Percentiles rank a stretch among this genome's conserved stretches.
Conservation (phyloP, 2,329 filamentous ascomycete genomes). For the Aspergillus eucalypticola region DNA sequence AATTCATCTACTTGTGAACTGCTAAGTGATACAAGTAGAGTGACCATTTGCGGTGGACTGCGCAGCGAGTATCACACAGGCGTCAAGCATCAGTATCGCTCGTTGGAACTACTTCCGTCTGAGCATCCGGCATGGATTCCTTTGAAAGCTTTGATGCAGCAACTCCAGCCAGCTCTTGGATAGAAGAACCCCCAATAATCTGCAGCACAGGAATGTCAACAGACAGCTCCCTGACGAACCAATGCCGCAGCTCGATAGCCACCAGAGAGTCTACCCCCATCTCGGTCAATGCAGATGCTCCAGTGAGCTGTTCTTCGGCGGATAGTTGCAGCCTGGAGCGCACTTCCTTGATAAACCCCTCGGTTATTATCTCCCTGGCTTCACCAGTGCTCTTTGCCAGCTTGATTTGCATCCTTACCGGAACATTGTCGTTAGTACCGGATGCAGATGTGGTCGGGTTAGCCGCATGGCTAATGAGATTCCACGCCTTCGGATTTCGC, state of each 20-base stretch:
- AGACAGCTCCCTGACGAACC: slow-evolving; percentile 3
- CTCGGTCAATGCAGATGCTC: background rate
- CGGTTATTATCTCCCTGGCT: background rate
- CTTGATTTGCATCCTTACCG: background rate
- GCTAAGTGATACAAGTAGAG: too few species aligned
- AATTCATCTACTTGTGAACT: too few species aligned
- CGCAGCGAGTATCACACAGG: too few species aligned
- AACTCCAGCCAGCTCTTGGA: background rate
- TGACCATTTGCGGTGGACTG: too few species aligned
- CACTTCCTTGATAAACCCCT: background rate
- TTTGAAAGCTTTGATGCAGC: background rate
- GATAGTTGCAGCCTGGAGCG: background rate
- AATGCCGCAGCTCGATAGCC: slow-evolving; percentile 3
- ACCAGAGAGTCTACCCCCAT: slow-evolving; percentile 5
- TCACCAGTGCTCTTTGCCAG: background rate
- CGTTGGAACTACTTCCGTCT: background rate
- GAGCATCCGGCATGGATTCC: background rate
- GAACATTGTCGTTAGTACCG: background rate
- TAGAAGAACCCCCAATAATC: background rate
- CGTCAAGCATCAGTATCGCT: background rate
- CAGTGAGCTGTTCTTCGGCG: background rate
- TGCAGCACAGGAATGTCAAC: slow-evolving; percentile 2
- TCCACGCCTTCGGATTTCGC: slow-evolving; percentile 2
- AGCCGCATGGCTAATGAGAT: background rate
- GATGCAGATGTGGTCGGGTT: background rate